phyloP scores from a whole-genome alignment of 805 yeast species.

The Yueomyces sinensis region DNA sequence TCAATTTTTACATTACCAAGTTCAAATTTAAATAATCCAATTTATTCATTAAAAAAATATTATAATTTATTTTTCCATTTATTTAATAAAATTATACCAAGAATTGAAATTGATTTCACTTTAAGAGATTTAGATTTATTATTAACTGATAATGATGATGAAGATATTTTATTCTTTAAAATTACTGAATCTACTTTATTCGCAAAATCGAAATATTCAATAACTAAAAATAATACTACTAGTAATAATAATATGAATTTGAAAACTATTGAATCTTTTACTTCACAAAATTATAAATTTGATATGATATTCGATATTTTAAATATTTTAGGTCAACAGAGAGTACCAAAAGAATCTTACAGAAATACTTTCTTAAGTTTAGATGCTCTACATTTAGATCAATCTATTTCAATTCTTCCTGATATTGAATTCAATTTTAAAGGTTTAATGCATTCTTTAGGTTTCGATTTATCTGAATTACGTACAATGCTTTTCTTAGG shows the following conservation, averaged over 20 bases:
- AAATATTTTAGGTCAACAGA: constrained; percentile 12
- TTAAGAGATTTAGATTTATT: background rate
- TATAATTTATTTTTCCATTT: background rate
- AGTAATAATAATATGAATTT: too few relatives aligned
- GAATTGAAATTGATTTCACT: background rate
- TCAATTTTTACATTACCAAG: constrained; percentile 8
- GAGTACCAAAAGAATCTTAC: constrained; percentile 6
- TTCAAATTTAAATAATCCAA: too few relatives aligned
- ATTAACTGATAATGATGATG: background rate
- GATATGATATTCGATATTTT: constrained; percentile 8
- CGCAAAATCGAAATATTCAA: background rate
- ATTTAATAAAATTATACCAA: background rate
- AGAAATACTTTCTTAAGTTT: constrained; percentile 10
- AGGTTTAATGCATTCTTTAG: constrained; percentile 15
- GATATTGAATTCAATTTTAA: constrained; percentile 4
- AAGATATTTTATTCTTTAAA: background rate
- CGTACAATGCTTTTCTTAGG: constrained; percentile 16
- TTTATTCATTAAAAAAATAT: background rate
- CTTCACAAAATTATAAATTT: background rate
- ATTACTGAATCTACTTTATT: background rate
- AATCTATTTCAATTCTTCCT: constrained; percentile 9
- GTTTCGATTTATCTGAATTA: constrained; percentile 16
- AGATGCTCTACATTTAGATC: constrained; percentile 11
- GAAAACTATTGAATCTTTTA: too few relatives aligned
- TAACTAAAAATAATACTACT: too few relatives aligned